phyloP scores from a whole-genome alignment of 805 yeast genomes.

The Zygosaccharomyces gambellarensis region DNA sequence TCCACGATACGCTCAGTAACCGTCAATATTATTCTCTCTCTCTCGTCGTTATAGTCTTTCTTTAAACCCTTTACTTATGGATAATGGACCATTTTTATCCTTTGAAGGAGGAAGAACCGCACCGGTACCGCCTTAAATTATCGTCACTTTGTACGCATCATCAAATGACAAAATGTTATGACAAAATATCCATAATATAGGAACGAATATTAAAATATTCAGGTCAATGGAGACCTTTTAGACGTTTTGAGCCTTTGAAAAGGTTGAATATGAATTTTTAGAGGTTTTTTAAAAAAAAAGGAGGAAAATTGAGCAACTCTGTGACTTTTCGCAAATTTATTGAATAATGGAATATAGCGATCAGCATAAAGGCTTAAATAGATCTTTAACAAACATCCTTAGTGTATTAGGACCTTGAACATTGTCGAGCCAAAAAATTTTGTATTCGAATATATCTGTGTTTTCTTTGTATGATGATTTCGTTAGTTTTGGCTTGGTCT shows the following conservation, averaged over 20 bases:
- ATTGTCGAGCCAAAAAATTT: no score
- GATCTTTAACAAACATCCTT: no score
- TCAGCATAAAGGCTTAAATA: no score
- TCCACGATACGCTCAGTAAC: background rate
- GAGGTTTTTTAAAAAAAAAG: no score
- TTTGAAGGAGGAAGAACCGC: constrained; percentile 1
- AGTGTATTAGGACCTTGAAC: no score
- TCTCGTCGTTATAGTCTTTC: background rate
- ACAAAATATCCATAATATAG: background rate
- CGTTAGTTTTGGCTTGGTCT: no score
- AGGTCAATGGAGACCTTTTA: background rate
- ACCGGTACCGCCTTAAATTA: constrained; percentile 1
- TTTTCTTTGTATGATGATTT: no score
- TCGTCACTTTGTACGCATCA: background rate
- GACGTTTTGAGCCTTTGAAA: background rate
- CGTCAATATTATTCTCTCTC: background rate
- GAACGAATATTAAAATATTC: background rate
- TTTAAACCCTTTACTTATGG: background rate
- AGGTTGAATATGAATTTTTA: no score
- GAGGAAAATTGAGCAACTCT: no score
- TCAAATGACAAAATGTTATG: background rate
- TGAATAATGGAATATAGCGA: no score
- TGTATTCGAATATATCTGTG: no score
- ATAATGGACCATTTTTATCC: background rate
- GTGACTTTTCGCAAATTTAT: no score